These are phyloP conservation scores for Penicillium odoratum DNA, from an alignment of 495 filamentous ascomycete genomes.

Conservation along the genomic window DNA sequence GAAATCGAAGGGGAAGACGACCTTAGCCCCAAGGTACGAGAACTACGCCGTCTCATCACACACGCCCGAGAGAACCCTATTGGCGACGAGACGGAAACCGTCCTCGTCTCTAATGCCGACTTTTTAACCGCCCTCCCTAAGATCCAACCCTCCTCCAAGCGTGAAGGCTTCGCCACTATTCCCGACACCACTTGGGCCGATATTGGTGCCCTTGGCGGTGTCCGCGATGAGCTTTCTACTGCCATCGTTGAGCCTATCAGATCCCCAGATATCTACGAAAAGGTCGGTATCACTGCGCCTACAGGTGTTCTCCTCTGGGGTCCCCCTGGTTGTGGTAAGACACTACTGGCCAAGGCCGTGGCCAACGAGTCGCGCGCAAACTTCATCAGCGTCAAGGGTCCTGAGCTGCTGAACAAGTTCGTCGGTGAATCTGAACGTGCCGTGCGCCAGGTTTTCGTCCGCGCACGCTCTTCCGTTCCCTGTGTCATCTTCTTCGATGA, in stretches of 20 bases:
- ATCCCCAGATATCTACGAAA: slow-evolving; percentile 73
- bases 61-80: slow-evolving; percentile 52
- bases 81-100: slow-evolving; percentile 41
- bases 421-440: slow-evolving; percentile 94
- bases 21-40: slow-evolving; percentile 45
- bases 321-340: slow-evolving; percentile 96
- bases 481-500: slow-evolving; percentile 99
- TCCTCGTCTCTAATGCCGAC: slow-evolving; percentile 60
- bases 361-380: slow-evolving; percentile 94
- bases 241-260: slow-evolving; percentile 94
- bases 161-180: slow-evolving; percentile 95
- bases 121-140: slow-evolving; percentile 77
- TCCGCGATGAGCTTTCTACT: slow-evolving; percentile 79
- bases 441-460: slow-evolving; percentile 87
- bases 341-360: slow-evolving; percentile 91
- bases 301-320: slow-evolving; percentile 96
- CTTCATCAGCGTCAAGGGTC: slow-evolving; percentile 97
- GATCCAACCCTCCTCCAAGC: slow-evolving; percentile 90
- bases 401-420: slow-evolving; percentile 91
- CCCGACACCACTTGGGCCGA: slow-evolving; percentile 96
- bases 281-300: slow-evolving; percentile 82
- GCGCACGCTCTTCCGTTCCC: slow-evolving; percentile 81
- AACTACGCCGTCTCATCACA: slow-evolving; percentile 54
- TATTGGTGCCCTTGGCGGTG: slow-evolving; percentile 78
- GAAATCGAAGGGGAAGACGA: slow-evolving; percentile 48